Conservation (phyloP, 371 early-diverging fungal genomes). For the Mortierella sp. region DNA sequence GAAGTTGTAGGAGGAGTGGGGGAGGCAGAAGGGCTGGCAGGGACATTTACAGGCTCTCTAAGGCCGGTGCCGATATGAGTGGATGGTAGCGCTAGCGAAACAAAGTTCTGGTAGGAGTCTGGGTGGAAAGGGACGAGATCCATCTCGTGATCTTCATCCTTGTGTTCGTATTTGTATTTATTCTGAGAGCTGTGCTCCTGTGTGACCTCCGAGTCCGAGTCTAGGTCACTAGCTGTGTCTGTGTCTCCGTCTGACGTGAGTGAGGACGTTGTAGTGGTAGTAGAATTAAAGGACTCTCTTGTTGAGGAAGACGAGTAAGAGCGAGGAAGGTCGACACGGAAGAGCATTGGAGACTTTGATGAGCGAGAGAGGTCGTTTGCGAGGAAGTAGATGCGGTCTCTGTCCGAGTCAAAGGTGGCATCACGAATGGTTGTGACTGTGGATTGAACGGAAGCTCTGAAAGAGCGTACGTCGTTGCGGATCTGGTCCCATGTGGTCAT, state of each 20-base stretch:
- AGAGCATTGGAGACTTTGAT: constrained; percentile 59
- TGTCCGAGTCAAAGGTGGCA: constrained; percentile 65
- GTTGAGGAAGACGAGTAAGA: constrained; percentile 11
- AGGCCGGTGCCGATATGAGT: constrained; percentile 22
- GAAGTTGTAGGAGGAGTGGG: neutral
- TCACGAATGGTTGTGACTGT: constrained; percentile 65
- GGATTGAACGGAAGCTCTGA: constrained; percentile 61
- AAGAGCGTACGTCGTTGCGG: constrained; percentile 68
- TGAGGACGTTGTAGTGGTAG: neutral
- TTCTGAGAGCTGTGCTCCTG: constrained; percentile 3
- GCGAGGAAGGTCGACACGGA: constrained; percentile 54
- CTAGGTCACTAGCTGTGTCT: constrained; percentile 6
- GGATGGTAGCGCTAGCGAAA: constrained; percentile 18
- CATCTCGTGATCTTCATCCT: constrained; percentile 34
- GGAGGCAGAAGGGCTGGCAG: constrained; percentile 1
- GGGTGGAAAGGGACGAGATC: constrained; percentile 50
- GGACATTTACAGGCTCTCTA: constrained; percentile 1
- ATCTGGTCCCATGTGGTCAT: constrained; percentile 70
- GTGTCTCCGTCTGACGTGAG: neutral
- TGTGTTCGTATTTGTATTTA: neutral
- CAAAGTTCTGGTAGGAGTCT: constrained; percentile 35
- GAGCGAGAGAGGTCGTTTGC: constrained; percentile 64
- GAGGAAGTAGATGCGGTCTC: constrained; percentile 67
- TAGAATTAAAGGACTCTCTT: neutral
- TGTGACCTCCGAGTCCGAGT: constrained; percentile 10